Conservation (phyloP, 2,329 filamentous ascomycete species). For the Fusarium sp. region DNA sequence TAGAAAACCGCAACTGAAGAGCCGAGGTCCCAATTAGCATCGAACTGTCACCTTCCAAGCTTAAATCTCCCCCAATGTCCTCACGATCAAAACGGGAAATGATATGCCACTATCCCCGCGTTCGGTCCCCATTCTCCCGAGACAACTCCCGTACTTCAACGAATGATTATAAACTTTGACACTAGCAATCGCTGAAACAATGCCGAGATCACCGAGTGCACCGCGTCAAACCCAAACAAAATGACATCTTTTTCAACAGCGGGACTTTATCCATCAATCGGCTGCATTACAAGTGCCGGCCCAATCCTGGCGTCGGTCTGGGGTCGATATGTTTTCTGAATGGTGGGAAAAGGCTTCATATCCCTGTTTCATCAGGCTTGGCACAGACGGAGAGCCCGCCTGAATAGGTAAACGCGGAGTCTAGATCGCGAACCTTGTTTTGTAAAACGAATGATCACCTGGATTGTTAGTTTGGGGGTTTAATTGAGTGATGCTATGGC, state of each 20-base stretch:
- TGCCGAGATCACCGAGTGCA: neutral
- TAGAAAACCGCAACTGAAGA: too few species aligned
- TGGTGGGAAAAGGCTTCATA: slow-evolving; percentile 27
- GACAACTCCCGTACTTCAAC: neutral
- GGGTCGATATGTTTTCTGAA: neutral
- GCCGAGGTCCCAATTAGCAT: neutral
- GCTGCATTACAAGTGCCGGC: neutral
- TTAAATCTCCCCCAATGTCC: neutral
- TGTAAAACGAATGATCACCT: slow-evolving; percentile 9
- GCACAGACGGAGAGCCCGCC: neutral
- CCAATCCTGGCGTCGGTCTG: neutral
- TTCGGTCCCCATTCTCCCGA: slow-evolving; percentile 3
- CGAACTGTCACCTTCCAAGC: neutral
- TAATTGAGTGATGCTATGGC: neutral
- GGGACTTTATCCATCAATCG: slow-evolving; percentile 27
- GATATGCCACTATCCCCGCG: slow-evolving; percentile 2
- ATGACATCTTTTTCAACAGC: neutral
- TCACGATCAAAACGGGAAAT: neutral
- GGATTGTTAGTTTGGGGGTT: neutral
- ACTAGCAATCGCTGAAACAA: neutral
- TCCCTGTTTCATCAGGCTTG: slow-evolving; percentile 2
- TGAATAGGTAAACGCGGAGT: slow-evolving; percentile 26
- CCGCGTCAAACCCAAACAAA: neutral
- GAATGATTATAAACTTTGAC: neutral
- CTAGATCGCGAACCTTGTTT: slow-evolving; percentile 8